A percentile compares a stretch with the other conserved stretches of the same genome.
Conservation (phyloP, 1,284 basidiomycete species). For the Papiliotrema laurentii region DNA sequence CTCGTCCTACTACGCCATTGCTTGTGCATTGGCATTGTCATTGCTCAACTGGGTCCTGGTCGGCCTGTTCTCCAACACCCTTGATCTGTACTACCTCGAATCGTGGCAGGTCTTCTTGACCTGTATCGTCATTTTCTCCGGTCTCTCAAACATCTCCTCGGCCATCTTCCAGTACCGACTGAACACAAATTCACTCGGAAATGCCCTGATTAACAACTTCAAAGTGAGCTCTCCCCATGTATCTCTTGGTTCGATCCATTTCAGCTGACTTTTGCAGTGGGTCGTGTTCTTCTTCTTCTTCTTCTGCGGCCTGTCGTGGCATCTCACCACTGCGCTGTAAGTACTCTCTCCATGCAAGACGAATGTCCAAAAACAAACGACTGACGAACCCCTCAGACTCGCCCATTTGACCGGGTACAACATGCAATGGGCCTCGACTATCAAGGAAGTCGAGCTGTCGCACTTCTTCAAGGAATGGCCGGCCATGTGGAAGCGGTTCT, state of each 20-base stretch:
- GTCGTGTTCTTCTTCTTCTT: conserved; percentile 67
- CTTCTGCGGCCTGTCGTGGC: conserved; percentile 72
- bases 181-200: conserved; percentile 50
- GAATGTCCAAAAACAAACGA: too few relatives aligned
- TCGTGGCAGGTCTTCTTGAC: conserved; percentile 54
- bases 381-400: too few relatives aligned
- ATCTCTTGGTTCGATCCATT: not conserved
- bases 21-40: conserved; percentile 31
- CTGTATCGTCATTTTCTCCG: conserved; percentile 68
- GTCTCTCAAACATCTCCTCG: conserved; percentile 66
- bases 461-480: conserved; percentile 87
- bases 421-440: conserved; percentile 52
- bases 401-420: conserved; percentile 77
- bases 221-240: conserved; percentile 15
- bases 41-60: conserved; percentile 34
- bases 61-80: conserved; percentile 30
- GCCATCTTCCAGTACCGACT: conserved; percentile 71
- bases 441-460: conserved; percentile 59
- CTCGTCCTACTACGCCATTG: conserved; percentile 72
- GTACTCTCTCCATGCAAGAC: conserved; percentile 1
- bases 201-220: conserved; percentile 35
- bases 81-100: conserved; percentile 38
- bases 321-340: conserved; percentile 62
- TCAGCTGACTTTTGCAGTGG: conserved; percentile 13
- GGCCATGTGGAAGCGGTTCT: conserved; percentile 69